phyloP scores from a whole-genome alignment of 176 grass and related monocot species.

The Tillandsia leiboldiana region DNA sequence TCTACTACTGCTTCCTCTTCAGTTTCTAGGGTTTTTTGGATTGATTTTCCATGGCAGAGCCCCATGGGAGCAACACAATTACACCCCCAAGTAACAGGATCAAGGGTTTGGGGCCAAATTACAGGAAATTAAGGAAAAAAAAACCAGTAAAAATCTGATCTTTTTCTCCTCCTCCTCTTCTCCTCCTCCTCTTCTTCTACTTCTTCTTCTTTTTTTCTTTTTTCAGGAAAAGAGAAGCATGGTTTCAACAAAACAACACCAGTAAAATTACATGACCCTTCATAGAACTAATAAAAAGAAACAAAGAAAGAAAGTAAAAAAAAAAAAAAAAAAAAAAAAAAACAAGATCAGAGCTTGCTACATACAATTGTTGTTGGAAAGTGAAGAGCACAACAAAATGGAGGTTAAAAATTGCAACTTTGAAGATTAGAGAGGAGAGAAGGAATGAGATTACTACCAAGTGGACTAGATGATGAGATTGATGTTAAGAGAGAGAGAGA shows the following conservation, averaged over 20 bases:
- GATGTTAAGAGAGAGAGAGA: background rate
- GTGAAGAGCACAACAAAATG: too few relatives aligned
- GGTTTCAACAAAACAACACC: too few relatives aligned
- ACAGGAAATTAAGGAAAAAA: background rate
- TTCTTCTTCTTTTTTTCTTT: too few relatives aligned
- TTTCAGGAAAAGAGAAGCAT: too few relatives aligned
- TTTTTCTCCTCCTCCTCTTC: too few relatives aligned
- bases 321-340: background rate
- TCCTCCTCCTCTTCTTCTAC: too few relatives aligned
- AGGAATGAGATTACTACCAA: conserved; percentile 9
- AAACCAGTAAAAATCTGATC: background rate
- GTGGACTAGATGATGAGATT: background rate
- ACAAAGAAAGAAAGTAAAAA: background rate
- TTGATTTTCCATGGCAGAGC: conserved; percentile 73
- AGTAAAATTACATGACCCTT: too few relatives aligned
- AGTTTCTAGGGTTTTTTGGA: conserved; percentile 49
- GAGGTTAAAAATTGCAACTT: too few relatives aligned
- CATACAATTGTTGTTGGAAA: background rate
- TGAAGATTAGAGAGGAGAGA: background rate
- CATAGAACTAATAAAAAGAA: too few relatives aligned
- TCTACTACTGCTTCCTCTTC: conserved; percentile 32
- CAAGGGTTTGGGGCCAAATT: background rate
- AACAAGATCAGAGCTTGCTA: background rate
- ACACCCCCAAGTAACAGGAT: conserved; percentile 8
- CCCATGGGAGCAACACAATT: conserved; percentile 44